Percentiles rank a stretch among this genome's conserved stretches.
Conservation (phyloP, 192 early-diverging fungal species). For the Entophlyctis luteolus region DNA sequence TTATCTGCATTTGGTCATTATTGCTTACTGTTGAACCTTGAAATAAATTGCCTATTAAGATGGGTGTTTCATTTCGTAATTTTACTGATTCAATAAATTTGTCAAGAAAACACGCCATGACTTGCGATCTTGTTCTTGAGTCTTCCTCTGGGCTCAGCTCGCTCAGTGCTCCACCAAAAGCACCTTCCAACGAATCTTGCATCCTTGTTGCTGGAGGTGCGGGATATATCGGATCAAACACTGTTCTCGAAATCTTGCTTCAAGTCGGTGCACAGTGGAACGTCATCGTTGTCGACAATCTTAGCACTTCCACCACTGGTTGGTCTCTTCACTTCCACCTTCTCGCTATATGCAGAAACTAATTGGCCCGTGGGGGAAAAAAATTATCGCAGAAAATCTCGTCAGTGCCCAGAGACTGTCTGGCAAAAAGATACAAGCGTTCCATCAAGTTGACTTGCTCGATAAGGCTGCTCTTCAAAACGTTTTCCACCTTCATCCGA, state of each 20-base stretch:
- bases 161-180: background rate
- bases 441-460: constrained; percentile 66
- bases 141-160: too few relatives aligned
- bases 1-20: too few relatives aligned
- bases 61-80: too few relatives aligned
- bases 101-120: too few relatives aligned
- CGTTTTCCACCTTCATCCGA: constrained; percentile 53
- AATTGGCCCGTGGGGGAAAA: too few relatives aligned
- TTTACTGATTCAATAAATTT: too few relatives aligned
- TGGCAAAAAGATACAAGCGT: constrained; percentile 43
- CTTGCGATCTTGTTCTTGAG: too few relatives aligned
- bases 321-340: too few relatives aligned
- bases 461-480: constrained; percentile 51
- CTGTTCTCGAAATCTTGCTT: constrained; percentile 66
- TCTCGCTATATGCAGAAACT: too few relatives aligned
- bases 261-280: constrained; percentile 56
- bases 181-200: background rate
- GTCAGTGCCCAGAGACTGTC: background rate
- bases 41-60: too few relatives aligned
- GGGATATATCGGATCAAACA: constrained; percentile 87
- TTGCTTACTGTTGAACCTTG: too few relatives aligned
- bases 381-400: background rate
- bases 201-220: constrained; percentile 35
- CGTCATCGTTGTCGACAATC: constrained; percentile 81
- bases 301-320: constrained; percentile 49